Evolutionary conservation across 345 rosid genomes (phyloP).

Genomic region (Mallotus nudiflorus): DNA sequence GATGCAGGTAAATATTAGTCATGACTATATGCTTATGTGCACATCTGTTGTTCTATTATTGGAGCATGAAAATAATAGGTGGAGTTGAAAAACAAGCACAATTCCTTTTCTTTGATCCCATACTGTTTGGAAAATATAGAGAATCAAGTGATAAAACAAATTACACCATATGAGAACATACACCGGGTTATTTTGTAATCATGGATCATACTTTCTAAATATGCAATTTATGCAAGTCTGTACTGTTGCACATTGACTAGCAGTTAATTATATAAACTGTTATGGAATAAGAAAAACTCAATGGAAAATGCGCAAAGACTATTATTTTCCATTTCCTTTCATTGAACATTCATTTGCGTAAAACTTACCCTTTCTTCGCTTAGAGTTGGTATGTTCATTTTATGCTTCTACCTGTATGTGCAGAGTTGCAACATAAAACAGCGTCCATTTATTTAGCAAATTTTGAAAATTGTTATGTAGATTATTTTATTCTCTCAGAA

Average conservation of each 20-base stretch:
- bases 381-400: no score
- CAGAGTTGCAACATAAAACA: background rate
- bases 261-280: background rate
- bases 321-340: background rate
- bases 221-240: background rate
- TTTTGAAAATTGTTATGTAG: background rate
- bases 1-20: slow-evolving; percentile 66
- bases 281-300: background rate
- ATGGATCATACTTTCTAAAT: background rate
- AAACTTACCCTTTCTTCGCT: background rate
- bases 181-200: background rate
- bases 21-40: background rate
- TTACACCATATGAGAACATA: background rate
- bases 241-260: background rate
- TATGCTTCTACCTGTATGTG: background rate
- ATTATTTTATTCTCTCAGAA: background rate
- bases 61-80: background rate
- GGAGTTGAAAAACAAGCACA: background rate
- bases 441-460: background rate
- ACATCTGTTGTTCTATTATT: no score
- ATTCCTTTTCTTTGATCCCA: background rate
- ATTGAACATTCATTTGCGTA: background rate
- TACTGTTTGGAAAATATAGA: background rate
- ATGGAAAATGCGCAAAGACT: background rate
- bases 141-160: background rate